These are phyloP conservation scores for Escovopsis sp. DNA, from an alignment of 2,329 filamentous ascomycete species.

Conservation along the genomic window DNA sequence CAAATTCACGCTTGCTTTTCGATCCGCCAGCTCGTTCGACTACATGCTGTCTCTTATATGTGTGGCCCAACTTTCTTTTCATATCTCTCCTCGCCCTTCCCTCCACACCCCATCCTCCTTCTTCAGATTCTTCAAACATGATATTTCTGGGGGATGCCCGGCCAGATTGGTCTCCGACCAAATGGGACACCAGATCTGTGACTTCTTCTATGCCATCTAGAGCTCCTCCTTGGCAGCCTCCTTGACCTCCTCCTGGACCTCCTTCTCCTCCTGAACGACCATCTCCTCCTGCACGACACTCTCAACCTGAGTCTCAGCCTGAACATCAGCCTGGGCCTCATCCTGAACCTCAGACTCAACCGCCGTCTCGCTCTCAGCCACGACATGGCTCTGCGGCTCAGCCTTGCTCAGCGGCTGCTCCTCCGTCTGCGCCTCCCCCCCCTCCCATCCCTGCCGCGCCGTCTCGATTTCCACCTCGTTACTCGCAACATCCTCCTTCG, in stretches of 20 bases:
- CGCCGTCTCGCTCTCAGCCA: constrained; percentile 10
- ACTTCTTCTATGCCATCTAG: constrained; percentile 9
- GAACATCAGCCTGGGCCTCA: constrained; percentile 21
- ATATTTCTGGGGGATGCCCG: too few species aligned
- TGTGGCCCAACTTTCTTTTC: too few species aligned
- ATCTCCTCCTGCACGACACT: constrained; percentile 11
- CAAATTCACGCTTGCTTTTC: too few species aligned
- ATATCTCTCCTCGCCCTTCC: too few species aligned
- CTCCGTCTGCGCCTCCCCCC: constrained; percentile 24
- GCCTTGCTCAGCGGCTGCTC: constrained; percentile 39
- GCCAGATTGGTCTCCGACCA: neutral
- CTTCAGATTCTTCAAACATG: too few species aligned
- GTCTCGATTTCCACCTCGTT: constrained; percentile 45
- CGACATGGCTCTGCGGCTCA: constrained; percentile 48
- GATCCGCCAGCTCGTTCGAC: too few species aligned
- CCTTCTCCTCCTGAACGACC: constrained; percentile 23
- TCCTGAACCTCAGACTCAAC: too few species aligned
- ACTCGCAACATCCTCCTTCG: constrained; percentile 29
- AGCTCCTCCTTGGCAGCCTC: constrained; percentile 30
- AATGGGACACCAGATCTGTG: neutral
- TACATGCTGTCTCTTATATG: too few species aligned
- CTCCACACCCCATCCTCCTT: too few species aligned
- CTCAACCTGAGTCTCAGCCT: constrained; percentile 16
- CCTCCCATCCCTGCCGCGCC: constrained; percentile 37
- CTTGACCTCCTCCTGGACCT: constrained; percentile 24